phyloP scores from a whole-genome alignment of 1,284 basidiomycete species.

The Farysia itapuensis region DNA sequence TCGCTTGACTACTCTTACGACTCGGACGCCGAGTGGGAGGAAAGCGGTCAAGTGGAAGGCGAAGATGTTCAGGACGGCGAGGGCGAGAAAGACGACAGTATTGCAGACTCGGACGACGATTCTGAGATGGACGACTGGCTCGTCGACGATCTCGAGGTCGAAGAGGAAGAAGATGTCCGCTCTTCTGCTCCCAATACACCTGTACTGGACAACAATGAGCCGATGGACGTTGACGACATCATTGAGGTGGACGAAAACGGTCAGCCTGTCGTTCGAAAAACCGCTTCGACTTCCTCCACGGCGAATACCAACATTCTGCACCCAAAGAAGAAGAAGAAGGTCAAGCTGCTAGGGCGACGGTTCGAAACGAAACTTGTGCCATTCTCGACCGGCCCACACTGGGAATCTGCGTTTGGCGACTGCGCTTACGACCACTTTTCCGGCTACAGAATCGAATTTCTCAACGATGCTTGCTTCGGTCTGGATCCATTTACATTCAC shows the following conservation, averaged over 20 bases:
- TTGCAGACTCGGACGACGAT: slow-evolving; percentile 42
- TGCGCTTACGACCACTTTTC: slow-evolving; percentile 45
- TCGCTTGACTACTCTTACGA: slow-evolving; percentile 57
- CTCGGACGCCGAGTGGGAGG: slow-evolving; percentile 58
- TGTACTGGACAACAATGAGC: neutral
- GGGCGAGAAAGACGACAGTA: slow-evolving; percentile 38
- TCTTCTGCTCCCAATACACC: neutral
- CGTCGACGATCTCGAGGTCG: slow-evolving; percentile 55
- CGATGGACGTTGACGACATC: slow-evolving; percentile 4
- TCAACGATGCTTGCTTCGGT: slow-evolving; percentile 49
- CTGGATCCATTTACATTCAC: slow-evolving; percentile 54
- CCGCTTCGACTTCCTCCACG: neutral
- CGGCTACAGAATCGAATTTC: slow-evolving; percentile 50
- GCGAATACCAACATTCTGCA: slow-evolving; percentile 19
- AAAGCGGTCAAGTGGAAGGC: slow-evolving; percentile 50
- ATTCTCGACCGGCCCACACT: slow-evolving; percentile 54
- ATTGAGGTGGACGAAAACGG: slow-evolving; percentile 38
- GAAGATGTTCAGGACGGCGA: slow-evolving; percentile 51
- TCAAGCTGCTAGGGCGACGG: slow-evolving; percentile 50
- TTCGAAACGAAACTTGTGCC: slow-evolving; percentile 56
- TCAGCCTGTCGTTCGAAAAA: slow-evolving; percentile 2
- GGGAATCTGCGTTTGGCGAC: slow-evolving; percentile 40
- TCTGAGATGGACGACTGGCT: slow-evolving; percentile 59
- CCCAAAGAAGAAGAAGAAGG: slow-evolving; percentile 55
- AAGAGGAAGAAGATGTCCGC: slow-evolving; percentile 38